Conservation (phyloP, 495 filamentous ascomycete genomes). For the Neurospora africana region DNA sequence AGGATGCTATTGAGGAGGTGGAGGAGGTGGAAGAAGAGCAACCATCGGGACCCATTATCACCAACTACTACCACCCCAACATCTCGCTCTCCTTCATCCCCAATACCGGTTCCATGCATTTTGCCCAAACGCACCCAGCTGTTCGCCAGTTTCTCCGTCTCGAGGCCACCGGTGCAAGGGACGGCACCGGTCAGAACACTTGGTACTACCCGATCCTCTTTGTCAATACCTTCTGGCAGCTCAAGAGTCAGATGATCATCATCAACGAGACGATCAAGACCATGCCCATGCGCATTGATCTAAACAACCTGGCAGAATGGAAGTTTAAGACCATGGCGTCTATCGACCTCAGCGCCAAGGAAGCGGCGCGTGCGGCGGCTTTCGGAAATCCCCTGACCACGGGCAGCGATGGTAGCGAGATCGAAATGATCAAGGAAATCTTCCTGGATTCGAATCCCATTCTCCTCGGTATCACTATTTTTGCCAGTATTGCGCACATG, state of each 20-base stretch:
- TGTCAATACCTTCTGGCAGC: conserved; percentile 94
- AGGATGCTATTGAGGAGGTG: conserved; percentile 39
- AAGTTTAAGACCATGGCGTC: conserved; percentile 78
- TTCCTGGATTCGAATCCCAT: conserved; percentile 90
- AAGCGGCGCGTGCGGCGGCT: conserved; percentile 59
- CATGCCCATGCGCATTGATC: conserved; percentile 72
- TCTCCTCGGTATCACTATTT: conserved; percentile 69
- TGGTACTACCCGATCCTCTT: conserved; percentile 94
- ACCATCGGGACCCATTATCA: conserved; percentile 53
- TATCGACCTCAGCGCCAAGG: conserved; percentile 78
- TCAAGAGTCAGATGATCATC: conserved; percentile 80
- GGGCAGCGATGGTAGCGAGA: conserved; percentile 51
- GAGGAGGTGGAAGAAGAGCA: conserved; percentile 36
- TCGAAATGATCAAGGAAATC: conserved; percentile 92
- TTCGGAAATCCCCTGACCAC: conserved; percentile 53
- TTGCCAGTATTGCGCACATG: conserved; percentile 85
- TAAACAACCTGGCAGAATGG: conserved; percentile 78
- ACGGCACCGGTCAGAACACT: conserved; percentile 72
- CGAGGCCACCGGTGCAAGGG: conserved; percentile 62
- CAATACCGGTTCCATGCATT: conserved; percentile 58
- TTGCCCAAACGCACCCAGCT: conserved; percentile 59
- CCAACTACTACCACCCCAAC: conserved; percentile 91
- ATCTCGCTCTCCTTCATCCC: conserved; percentile 82
- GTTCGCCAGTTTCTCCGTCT: conserved; percentile 66
- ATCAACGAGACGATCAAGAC: conserved; percentile 83